phyloP scores from a whole-genome alignment of 208 protist species.

The Perkinsela sp. region DNA sequence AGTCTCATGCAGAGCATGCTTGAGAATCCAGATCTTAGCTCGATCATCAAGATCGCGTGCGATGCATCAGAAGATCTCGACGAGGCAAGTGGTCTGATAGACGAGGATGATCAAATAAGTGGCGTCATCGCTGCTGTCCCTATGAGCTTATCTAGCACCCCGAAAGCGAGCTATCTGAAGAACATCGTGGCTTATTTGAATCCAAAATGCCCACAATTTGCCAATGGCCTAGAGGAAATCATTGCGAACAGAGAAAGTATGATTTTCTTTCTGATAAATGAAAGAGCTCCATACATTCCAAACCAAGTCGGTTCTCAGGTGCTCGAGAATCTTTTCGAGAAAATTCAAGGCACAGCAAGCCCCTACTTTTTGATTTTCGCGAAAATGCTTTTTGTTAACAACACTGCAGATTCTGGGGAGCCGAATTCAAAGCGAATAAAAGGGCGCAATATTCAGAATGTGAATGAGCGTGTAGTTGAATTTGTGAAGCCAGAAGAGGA shows the following conservation, averaged over 20 bases:
- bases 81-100: not conserved
- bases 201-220: not conserved
- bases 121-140: not conserved
- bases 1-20: not conserved
- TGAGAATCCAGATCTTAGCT: not conserved
- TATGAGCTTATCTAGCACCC: too few species aligned
- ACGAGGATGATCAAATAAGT: not conserved
- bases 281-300: not conserved
- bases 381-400: not conserved
- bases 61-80: not conserved
- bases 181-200: too few species aligned
- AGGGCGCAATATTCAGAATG: not conserved
- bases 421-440: not conserved
- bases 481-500: not conserved
- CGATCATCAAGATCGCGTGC: not conserved
- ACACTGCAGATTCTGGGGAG: not conserved
- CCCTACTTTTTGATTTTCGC: not conserved
- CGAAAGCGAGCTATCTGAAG: not conserved
- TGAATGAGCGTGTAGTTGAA: not conserved
- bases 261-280: not conserved
- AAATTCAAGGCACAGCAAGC: not conserved
- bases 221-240: not conserved
- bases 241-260: not conserved
- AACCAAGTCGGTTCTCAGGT: not conserved
- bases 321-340: not conserved